Evolutionary conservation across 2,329 filamentous ascomycete species (phyloP).

Genomic region (Xylaria sp.): DNA sequence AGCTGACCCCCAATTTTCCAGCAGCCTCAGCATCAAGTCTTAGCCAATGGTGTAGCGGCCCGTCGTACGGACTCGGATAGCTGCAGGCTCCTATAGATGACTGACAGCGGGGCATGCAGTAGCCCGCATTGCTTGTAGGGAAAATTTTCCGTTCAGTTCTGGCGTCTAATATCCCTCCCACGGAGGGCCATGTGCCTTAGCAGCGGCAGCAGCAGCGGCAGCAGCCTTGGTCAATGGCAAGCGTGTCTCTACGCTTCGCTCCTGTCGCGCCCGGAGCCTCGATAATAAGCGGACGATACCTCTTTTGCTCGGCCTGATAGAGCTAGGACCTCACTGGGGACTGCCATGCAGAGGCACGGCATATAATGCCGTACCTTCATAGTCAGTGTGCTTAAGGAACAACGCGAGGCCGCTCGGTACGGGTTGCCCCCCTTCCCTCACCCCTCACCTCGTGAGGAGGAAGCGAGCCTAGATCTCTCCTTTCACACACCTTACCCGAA

Average conservation of each 20-base stretch:
- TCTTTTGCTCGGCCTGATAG: slow-evolving; percentile 4
- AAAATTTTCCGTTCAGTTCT: slow-evolving; percentile 31
- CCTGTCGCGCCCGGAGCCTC: slow-evolving; percentile 18
- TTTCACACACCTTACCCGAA: neutral
- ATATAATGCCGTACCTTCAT: slow-evolving; percentile 1
- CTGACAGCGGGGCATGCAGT: slow-evolving; percentile 36
- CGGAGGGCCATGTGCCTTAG: slow-evolving; percentile 22
- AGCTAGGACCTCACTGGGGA: slow-evolving; percentile 1
- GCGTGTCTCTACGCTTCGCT: slow-evolving; percentile 2
- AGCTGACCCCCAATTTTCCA: slow-evolving; percentile 27
- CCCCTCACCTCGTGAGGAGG: too few relatives aligned
- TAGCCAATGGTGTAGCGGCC: slow-evolving; percentile 29
- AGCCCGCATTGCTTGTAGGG: slow-evolving; percentile 25
- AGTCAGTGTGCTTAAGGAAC: neutral
- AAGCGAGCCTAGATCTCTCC: neutral
- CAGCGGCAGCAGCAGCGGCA: too few relatives aligned
- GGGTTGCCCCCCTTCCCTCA: slow-evolving; percentile 18
- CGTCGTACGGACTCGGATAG: slow-evolving; percentile 30
- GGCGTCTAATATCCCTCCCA: slow-evolving; percentile 11
- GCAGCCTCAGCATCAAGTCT: slow-evolving; percentile 23
- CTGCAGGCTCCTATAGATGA: slow-evolving; percentile 32
- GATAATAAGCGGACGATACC: slow-evolving; percentile 7
- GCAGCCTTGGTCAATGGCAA: slow-evolving; percentile 19
- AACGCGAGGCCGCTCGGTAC: slow-evolving; percentile 20
- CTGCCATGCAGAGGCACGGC: neutral